phyloP scores from a whole-genome alignment of 202 grass and related monocot species.

The Schoenoplectus tabernaemontani region DNA sequence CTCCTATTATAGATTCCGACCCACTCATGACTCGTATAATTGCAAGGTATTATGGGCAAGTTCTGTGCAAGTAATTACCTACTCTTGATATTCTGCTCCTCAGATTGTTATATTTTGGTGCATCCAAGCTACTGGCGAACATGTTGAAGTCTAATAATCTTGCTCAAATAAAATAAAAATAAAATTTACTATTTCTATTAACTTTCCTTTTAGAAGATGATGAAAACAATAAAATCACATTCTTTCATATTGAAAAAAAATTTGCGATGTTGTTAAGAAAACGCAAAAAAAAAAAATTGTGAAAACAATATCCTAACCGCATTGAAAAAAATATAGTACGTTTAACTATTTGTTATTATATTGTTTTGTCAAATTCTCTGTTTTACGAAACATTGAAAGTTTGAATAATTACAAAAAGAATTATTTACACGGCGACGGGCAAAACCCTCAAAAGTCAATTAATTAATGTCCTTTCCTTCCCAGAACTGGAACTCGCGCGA shows the following conservation, averaged over 20 bases:
- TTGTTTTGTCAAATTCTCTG: too few species aligned
- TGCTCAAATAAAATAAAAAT: neutral
- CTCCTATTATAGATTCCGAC: slow-evolving; percentile 18
- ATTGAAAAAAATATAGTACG: too few species aligned
- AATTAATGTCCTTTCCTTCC: neutral
- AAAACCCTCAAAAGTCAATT: neutral
- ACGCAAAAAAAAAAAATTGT: too few species aligned
- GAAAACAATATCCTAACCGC: too few species aligned
- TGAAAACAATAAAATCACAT: neutral
- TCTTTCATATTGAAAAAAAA: neutral
- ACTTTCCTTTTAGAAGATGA: too few species aligned
- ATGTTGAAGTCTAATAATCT: too few species aligned
- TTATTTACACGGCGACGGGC: neutral
- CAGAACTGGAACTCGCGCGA: neutral
- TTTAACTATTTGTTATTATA: too few species aligned
- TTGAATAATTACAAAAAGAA: neutral
- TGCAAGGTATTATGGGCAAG: neutral
- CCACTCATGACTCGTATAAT: slow-evolving; percentile 9
- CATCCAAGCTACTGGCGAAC: too few species aligned
- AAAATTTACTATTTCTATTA: neutral
- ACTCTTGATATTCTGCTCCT: neutral
- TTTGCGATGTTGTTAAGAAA: neutral
- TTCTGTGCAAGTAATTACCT: slow-evolving; percentile 9
- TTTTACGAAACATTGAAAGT: neutral
- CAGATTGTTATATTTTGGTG: neutral